Evolutionary conservation across 768 basidiomycete species (phyloP), one percentile per base, ranked within the genome.

Genomic region (Lentinus brumalis): DNA sequence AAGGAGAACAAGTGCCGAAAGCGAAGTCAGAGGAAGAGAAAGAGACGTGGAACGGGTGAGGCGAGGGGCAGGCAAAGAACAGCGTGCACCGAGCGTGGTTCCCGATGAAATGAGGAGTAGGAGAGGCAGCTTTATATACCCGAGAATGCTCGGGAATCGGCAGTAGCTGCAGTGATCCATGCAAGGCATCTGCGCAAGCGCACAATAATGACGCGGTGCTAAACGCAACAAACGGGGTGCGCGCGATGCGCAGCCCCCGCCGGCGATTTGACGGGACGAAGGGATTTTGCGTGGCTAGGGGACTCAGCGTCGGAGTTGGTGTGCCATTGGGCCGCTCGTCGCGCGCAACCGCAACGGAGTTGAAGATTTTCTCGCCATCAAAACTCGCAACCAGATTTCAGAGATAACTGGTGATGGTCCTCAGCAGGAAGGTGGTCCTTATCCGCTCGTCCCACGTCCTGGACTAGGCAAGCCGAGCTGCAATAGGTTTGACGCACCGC

Each of bases 251-350:
- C 61, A 47, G 52, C 55, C 47, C 42, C 56, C 46, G 62, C 35
- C 45, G 53, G 57, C 50, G 58, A 59, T 63, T 58, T 63, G 53
- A 41, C 62, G 39, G 62, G 57, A 54, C 30, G 55, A 62, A 59
- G 50, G 53, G 62, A 62, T 62, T 59, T 63, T 63, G 57, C 57
- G 62, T 58, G 62, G 62, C 62, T 49, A 32, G 52, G 39, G 26
- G 41, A 49, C 42, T 16, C 35, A 35, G 21, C 29, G 50, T 51
- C 41, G 50, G 35, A 45, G 1, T 14, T 30, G 30, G 53, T 49
- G 46, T 51, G 56, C 35, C 11, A 35, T 11, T 35, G 35, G 35
- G 54, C 32, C 21, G 21, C 21, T 26, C 21, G 21, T 26, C 35
- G 35, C 35, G 35, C 35, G 35, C 35, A 11, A 7, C 35, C 7